These are phyloP conservation scores for Dionaea muscipula DNA, from an alignment of 179 eudicot species.

Conservation along the genomic window DNA sequence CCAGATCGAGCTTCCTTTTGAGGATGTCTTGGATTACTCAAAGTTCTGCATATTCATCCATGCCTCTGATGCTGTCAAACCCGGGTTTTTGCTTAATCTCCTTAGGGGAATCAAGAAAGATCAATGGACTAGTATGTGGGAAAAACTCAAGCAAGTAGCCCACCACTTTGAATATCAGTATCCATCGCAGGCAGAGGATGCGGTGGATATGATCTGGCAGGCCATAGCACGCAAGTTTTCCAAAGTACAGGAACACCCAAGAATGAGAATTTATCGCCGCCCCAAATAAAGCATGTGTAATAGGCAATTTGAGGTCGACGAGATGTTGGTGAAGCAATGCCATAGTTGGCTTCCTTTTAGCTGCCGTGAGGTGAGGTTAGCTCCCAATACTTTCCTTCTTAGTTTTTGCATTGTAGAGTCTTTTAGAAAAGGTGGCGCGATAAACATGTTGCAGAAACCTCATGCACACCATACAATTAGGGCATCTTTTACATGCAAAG, in stretches of 20 bases:
- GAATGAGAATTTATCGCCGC: slow-evolving; percentile 41
- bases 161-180: slow-evolving; percentile 68
- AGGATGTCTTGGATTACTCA: slow-evolving; percentile 74
- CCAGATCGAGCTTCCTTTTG: slow-evolving; percentile 81
- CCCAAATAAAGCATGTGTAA: slow-evolving; percentile 18
- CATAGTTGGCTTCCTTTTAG: too few relatives aligned
- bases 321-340: too few relatives aligned
- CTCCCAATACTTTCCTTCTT: too few relatives aligned
- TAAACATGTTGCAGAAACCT: too few relatives aligned
- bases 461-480: too few relatives aligned
- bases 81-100: slow-evolving; percentile 54
- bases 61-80: slow-evolving; percentile 58
- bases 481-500: too few relatives aligned
- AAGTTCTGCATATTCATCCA: slow-evolving; percentile 63
- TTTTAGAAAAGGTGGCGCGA: too few relatives aligned
- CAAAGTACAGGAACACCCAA: slow-evolving; percentile 18
- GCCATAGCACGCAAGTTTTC: slow-evolving; percentile 50
- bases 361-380: too few relatives aligned
- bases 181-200: slow-evolving; percentile 65
- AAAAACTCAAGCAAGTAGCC: slow-evolving; percentile 49
- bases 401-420: too few relatives aligned
- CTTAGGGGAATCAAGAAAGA: slow-evolving; percentile 47
- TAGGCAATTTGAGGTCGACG: too few relatives aligned
- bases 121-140: slow-evolving; percentile 87
- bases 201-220: slow-evolving; percentile 95